Evolutionary conservation across 305 asterid genomes (phyloP), one percentile per base, ranked within the genome.

Genomic region (Fraxinus albicans): DNA sequence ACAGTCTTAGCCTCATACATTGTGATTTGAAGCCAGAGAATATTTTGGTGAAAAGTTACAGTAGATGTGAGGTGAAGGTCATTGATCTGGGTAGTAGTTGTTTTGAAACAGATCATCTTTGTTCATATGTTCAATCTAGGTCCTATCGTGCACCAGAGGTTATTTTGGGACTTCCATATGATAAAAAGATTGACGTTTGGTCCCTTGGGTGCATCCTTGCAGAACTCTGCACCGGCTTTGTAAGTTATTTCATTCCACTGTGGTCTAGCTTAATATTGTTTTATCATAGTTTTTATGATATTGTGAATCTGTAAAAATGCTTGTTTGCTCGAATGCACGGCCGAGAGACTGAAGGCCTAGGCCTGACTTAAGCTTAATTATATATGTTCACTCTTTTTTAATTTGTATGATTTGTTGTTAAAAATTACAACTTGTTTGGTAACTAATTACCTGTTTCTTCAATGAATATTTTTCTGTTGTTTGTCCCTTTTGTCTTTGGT

Each of bases 81-180:
- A 96, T 96, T 82, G 99, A 96, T 83, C 90, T 96, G 25, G 99
- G 98, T 80, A 96, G 99, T 88, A 96, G 99, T 86, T 96, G 98
- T 80, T 96, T 94, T 77, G 96, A 93, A 84, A 96, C 98, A 17
- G 98, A 96, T 87, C 98, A 96, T 90, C 98, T 96, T 60, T 96
- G 99, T 88, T 93, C 99, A 33, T 96, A 96, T 83, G 99, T 96
- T 85, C 99, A 96, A 87, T 96, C 99, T 79, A 89, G 99, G 88
- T 96, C 99, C 65, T 96, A 96, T 83, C 95, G 99, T 23, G 98
- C 99, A 40, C 99, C 98, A n/a, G 99, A 96, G 88, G 98, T 96
- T 78, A 94, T 96, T 84, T 86, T 96, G 92, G 98, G 98, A 81
- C 97, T 93, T 89, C 95, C 98, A 60, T 96, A 96, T 89, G 97